Evolutionary conservation across 352 stramenopile genomes (phyloP), one percentile per base, ranked within the genome.

Genomic region (Elongisporangium undulatum): DNA sequence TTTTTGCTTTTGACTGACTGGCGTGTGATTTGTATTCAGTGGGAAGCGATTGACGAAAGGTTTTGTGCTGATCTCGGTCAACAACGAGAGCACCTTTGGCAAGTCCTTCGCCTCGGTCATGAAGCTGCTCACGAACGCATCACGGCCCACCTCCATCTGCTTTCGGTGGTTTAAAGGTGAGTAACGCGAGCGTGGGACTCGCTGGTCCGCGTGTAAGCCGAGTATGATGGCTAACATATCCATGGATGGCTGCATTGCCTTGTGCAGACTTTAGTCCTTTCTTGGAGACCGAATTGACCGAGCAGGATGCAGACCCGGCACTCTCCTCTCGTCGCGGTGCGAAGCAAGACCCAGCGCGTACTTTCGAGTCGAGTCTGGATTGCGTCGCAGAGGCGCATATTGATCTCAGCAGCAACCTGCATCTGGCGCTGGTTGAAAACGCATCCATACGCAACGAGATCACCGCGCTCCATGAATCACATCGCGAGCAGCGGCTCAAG

Each of bases 141-240:
- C 81, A 3, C 70, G 77, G 12, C 82, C 85, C 4, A 92, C 85
- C 1, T 77, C 79, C 3, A 59, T 94, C 23, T 89, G 74, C 58
- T 92, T 94, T 53, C 82, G 85, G 58, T 91, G 79, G 79, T 94
- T 84, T 56, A 74, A 85, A 62, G 76, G 76, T 86, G 56, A 22
- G 63, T 61, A 13, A 51, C 2, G 10, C 22, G 7, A 20, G 19
- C 21, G 38, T 49, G 15, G 41, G 21, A 48, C 21, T 15, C 8
- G 3, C 23, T 58, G 38, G 3, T 9, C 10, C 4, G 23, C 29
- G 9, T 56, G 19, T 55, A 16, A 38, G 21, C 13, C 41, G 17
- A 62, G 21, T 49, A 48, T 2, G 9, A 20, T 41, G 23, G 19
- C 16, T 12, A 2, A 45, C 9, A 20, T 34, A 10, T 57, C 55